Evolutionary conservation across 192 early-diverging fungal genomes (phyloP).

Genomic region (Backusella mclennaniae): DNA sequence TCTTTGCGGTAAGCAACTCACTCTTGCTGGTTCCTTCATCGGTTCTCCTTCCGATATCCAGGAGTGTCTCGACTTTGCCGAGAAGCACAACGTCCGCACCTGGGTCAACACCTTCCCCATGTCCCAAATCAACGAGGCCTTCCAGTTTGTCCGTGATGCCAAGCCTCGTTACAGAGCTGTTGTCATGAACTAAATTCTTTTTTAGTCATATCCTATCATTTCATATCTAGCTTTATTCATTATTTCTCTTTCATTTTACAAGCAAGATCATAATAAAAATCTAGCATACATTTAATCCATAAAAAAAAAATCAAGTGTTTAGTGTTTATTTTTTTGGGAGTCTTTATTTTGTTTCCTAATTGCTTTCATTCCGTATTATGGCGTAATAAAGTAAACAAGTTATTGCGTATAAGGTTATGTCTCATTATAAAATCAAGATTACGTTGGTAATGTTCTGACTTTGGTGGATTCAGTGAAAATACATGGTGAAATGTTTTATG

Average conservation of each 20-base stretch:
- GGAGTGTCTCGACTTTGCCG: constrained; percentile 67
- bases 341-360: background rate
- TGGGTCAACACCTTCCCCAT: constrained; percentile 67
- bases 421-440: too few species aligned
- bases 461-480: too few species aligned
- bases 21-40: constrained; percentile 65
- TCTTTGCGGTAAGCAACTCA: constrained; percentile 51
- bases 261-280: background rate
- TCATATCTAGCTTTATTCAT: background rate
- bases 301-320: too few species aligned
- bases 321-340: too few species aligned
- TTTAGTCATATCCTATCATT: background rate
- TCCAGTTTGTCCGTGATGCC: constrained; percentile 56
- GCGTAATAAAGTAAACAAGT: background rate
- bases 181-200: constrained; percentile 52
- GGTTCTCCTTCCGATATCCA: constrained; percentile 53
- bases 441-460: too few species aligned
- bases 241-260: background rate
- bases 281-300: background rate
- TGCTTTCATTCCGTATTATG: background rate
- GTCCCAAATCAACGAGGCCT: constrained; percentile 59
- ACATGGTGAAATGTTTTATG: too few species aligned
- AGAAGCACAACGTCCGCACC: constrained; percentile 57
- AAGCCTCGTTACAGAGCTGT: constrained; percentile 73
- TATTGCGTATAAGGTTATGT: too few species aligned